phyloP scores from a whole-genome alignment of 1,284 basidiomycete genomes.

The Entoloma clypeatum region DNA sequence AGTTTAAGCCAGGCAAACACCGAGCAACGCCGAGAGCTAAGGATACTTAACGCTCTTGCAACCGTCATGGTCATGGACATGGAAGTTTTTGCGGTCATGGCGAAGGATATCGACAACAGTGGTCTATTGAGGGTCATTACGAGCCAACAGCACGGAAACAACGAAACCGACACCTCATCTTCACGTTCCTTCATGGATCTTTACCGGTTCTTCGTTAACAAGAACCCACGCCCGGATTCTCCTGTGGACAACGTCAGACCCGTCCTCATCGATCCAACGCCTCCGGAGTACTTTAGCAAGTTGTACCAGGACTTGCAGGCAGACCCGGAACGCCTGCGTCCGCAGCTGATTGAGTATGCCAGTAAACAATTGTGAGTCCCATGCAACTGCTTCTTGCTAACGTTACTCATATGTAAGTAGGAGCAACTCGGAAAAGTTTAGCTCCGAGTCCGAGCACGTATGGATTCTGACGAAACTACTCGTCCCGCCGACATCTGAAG shows the following conservation, averaged over 20 bases:
- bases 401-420: constrained; percentile 2
- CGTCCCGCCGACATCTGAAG: not conserved
- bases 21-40: constrained; percentile 1
- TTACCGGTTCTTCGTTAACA: constrained; percentile 1
- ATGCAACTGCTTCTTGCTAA: not conserved
- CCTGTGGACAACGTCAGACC: not conserved
- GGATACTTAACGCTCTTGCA: constrained; percentile 7
- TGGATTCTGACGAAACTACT: constrained; percentile 10
- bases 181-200: not conserved
- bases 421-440: not conserved
- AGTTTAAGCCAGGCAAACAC: no score
- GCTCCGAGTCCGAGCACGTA: no score
- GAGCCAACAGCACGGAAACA: not conserved
- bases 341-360: not conserved
- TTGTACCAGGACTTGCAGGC: no score
- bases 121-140: constrained; percentile 2
- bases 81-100: constrained; percentile 3
- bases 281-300: no score
- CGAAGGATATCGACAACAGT: constrained; percentile 1
- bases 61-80: constrained; percentile 1
- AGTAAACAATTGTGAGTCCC: not conserved
- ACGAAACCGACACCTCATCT: not conserved
- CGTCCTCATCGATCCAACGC: not conserved
- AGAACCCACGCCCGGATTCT: not conserved
- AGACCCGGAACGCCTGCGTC: no score